Evolutionary conservation across 352 stramenopile genomes (phyloP), one percentile per base, ranked within the genome.

Genomic region (Lagenidium giganteum): DNA sequence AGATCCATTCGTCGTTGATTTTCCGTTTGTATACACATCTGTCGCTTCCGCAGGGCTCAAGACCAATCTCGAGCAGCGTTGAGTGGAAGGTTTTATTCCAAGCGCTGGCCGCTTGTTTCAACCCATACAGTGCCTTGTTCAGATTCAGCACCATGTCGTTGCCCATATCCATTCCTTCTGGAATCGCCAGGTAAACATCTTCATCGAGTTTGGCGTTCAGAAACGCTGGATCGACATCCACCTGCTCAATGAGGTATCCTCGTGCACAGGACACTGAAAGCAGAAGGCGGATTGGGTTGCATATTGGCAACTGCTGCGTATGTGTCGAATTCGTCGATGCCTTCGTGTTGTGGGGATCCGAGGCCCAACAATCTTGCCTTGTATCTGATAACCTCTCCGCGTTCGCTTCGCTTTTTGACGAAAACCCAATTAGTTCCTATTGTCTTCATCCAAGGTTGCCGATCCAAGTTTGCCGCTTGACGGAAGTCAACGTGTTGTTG

Each of bases 371-470:
- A 28, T 2, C 66, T 22, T 26, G 54, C 57, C 28, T 66, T 73
- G 46, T 67, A 69, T 8, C 52, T 42, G 8, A 65, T 24, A 3
- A 79, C 43, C 1, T 54, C 31, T 21, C 67, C 61, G 7, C 45
- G 9, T 24, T 58, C 43, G 33, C 73, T 57, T 20, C 37, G 38
- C 44, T 73, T 80, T 37, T 57, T 59, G 3, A 32, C 49, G 27
- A 71, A 75, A 0, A 67, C 46, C 51, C 64, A 76, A 2, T 65
- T 45, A 13, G 51, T 61, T 3, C 51, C 51, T 13, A 69, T 65
- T 0, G 50, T 33, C 31, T 46, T 44, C 27, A 44, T 45, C 12
- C 21, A 38, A 4, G 18, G 3, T n/a, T 39, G n/a, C n/a, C n/a
- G n/a, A n/a, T n/a, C n/a, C n/a, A n/a, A n/a, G n/a, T n/a, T n/a